These are phyloP conservation scores for Xylariomycetidae sp. DNA, from an alignment of 2,329 filamentous ascomycete species.

Conservation along the genomic window DNA sequence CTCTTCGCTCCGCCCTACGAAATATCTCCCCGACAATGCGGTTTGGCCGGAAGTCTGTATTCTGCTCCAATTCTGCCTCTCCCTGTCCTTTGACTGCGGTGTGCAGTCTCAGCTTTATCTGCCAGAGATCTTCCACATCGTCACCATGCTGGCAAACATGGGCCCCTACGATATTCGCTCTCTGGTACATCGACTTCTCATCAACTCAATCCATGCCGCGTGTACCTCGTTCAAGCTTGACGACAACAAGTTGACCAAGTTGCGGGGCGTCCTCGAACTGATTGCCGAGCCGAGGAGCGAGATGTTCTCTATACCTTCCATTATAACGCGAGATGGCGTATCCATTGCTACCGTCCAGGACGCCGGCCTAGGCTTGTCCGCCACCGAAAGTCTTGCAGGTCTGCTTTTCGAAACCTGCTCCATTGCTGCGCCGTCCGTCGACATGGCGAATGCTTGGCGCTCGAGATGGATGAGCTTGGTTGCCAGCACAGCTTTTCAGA, in stretches of 20 bases:
- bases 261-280: constrained; percentile 50
- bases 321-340: constrained; percentile 43
- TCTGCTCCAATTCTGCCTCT: constrained; percentile 58
- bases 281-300: constrained; percentile 56
- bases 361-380: constrained; percentile 41
- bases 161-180: constrained; percentile 51
- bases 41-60: constrained; percentile 67
- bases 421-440: constrained; percentile 56
- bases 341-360: constrained; percentile 51
- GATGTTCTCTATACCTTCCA: constrained; percentile 45
- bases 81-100: constrained; percentile 61
- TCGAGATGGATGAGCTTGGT: constrained; percentile 70
- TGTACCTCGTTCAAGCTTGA: constrained; percentile 61
- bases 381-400: constrained; percentile 56
- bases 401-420: constrained; percentile 59
- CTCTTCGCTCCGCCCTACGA: constrained; percentile 61
- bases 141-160: constrained; percentile 65
- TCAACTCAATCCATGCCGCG: constrained; percentile 62
- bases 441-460: constrained; percentile 63
- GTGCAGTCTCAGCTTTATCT: constrained; percentile 62
- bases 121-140: constrained; percentile 64
- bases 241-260: constrained; percentile 49
- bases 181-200: constrained; percentile 56
- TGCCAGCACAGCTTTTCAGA: constrained; percentile 66
- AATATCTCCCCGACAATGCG: constrained; percentile 57